Percentiles rank a stretch among this genome's conserved stretches.
phyloP scores from a whole-genome alignment of 2,329 filamentous ascomycete species.

The Alternaria consortialis region DNA sequence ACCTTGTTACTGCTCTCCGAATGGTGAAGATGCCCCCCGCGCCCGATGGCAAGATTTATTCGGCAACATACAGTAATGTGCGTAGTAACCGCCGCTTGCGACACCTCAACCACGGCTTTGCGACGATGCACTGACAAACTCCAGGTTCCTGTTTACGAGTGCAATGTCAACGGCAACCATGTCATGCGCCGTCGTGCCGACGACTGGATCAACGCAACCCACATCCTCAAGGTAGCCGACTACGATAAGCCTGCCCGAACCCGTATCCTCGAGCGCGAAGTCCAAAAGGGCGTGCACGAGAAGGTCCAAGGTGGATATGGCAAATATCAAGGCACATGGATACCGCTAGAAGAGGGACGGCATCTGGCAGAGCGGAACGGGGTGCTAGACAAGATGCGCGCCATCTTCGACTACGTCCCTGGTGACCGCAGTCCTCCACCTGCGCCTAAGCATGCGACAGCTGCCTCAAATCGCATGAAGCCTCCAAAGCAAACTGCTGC shows the following conservation, averaged over 20 bases:
- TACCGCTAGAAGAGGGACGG: slow-evolving; percentile 83
- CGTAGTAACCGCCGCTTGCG: slow-evolving; percentile 12
- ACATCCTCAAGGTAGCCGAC: slow-evolving; percentile 95
- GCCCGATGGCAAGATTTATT: slow-evolving; percentile 63
- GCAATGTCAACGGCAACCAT: slow-evolving; percentile 86
- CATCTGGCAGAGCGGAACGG: slow-evolving; percentile 86
- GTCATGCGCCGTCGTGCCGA: slow-evolving; percentile 94
- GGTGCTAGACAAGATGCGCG: slow-evolving; percentile 80
- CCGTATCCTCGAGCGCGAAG: slow-evolving; percentile 92
- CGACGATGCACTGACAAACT: slow-evolving; percentile 28
- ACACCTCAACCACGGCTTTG: background rate
- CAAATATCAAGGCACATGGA: slow-evolving; percentile 99
- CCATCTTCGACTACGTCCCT: slow-evolving; percentile 88
- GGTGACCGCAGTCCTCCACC: slow-evolving; percentile 90
- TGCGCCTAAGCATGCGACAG: slow-evolving; percentile 85
- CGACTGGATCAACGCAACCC: slow-evolving; percentile 99
- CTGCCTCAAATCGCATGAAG: slow-evolving; percentile 78
- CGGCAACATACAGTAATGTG: slow-evolving; percentile 70
- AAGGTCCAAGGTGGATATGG: slow-evolving; percentile 98
- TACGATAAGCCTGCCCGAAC: slow-evolving; percentile 97
- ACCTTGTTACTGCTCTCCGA: slow-evolving; percentile 9
- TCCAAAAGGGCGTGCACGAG: slow-evolving; percentile 95
- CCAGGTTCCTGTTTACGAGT: slow-evolving; percentile 94
- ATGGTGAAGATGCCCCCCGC: slow-evolving; percentile 48
- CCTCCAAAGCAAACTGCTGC: slow-evolving; percentile 72